Percentiles rank a stretch among this genome's conserved stretches.
Evolutionary conservation across 495 filamentous ascomycete genomes (phyloP).

Genomic region (Trichoderma erinaceum): DNA sequence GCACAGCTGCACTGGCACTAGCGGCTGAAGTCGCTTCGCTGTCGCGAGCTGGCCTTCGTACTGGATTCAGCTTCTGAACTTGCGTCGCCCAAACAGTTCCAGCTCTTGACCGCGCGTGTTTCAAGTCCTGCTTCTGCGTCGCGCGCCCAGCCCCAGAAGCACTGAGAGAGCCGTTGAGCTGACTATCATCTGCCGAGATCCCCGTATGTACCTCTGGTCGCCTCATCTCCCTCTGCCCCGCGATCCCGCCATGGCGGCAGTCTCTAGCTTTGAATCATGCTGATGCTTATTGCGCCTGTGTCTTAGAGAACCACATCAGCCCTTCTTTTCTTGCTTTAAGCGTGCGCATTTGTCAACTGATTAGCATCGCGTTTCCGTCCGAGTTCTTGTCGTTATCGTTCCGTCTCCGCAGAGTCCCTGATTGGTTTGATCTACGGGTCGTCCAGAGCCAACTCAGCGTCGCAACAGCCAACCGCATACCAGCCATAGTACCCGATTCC

Average conservation of each 20-base stretch:
- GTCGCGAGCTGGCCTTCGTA: constrained; percentile 4
- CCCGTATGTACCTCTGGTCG: neutral
- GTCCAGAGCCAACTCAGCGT: neutral
- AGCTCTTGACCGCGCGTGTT: neutral
- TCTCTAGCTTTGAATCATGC: neutral
- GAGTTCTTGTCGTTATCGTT: neutral
- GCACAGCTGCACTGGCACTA: neutral
- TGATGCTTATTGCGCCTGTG: neutral
- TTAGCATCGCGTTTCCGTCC: constrained; percentile 1
- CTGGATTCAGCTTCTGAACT: neutral
- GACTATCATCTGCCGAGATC: neutral
- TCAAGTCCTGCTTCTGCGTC: neutral
- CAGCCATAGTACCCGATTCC: neutral
- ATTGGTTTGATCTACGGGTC: neutral
- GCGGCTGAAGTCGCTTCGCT: neutral
- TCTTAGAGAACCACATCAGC: neutral
- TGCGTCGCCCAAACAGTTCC: neutral
- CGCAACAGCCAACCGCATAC: neutral
- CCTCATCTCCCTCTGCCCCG: neutral
- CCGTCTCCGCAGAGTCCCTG: neutral
- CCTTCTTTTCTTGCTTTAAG: neutral
- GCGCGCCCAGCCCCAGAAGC: neutral
- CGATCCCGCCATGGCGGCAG: neutral
- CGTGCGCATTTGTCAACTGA: neutral
- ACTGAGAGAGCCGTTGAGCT: neutral